phyloP scores from a whole-genome alignment of 371 early-diverging fungal genomes.

The Globomyces sp. region DNA sequence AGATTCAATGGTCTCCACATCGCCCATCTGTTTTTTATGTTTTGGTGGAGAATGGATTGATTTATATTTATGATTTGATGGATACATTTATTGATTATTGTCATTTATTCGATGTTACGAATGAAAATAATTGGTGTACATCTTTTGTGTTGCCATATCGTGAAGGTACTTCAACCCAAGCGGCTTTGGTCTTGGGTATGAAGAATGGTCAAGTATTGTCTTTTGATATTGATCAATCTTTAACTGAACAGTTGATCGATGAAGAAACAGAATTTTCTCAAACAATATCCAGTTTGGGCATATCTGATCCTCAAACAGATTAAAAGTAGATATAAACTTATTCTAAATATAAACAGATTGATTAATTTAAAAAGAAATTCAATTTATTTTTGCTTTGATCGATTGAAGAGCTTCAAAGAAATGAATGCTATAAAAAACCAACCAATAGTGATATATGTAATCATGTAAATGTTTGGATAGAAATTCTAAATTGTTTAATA shows the following conservation, averaged over 20 bases:
- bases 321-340: no score
- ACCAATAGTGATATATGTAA: constrained; percentile 19
- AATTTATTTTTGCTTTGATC: constrained; percentile 29
- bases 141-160: no score
- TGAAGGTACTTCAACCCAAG: no score
- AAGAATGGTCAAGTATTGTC: no score
- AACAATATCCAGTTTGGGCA: no score
- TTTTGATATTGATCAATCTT: no score
- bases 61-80: constrained; percentile 41
- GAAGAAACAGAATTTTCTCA: no score
- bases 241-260: no score
- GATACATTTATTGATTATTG: constrained; percentile 14
- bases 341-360: neutral
- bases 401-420: constrained; percentile 18
- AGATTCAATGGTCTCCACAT: constrained; percentile 39
- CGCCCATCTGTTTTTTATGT: constrained; percentile 42
- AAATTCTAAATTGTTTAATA: neutral
- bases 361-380: neutral
- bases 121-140: no score
- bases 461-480: constrained; percentile 4
- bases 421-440: constrained; percentile 27
- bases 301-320: no score
- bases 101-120: no score
- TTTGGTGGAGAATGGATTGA: constrained; percentile 24
- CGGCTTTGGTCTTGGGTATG: no score